A percentile compares a stretch with the other conserved stretches of the same genome.
Conservation (phyloP, 78 protist genomes). For the Dictyostelium purpureum region DNA sequence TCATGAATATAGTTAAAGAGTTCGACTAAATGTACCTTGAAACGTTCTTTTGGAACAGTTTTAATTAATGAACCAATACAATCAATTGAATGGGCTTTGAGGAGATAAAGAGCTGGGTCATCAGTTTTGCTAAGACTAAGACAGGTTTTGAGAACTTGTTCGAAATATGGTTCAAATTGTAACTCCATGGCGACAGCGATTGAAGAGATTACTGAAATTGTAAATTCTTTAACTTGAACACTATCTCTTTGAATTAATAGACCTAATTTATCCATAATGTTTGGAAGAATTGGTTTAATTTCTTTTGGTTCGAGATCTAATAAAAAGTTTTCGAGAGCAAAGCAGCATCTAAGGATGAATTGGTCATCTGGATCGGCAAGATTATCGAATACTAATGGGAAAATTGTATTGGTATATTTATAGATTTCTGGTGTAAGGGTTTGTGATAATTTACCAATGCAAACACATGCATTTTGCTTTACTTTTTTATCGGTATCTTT, state of each 20-base stretch:
- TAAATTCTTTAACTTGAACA: slow-evolving; percentile 49
- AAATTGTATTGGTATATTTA: not conserved
- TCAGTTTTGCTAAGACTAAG: not conserved
- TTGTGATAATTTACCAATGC: slow-evolving; percentile 43
- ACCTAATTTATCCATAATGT: slow-evolving; percentile 20
- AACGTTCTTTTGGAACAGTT: slow-evolving; percentile 50
- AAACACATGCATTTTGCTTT: slow-evolving; percentile 36
- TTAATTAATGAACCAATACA: slow-evolving; percentile 21
- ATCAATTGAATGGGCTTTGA: slow-evolving; percentile 26
- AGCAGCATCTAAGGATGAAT: slow-evolving; percentile 54
- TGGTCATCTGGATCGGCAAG: slow-evolving; percentile 57
- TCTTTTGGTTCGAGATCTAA: slow-evolving; percentile 10
- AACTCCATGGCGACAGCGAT: slow-evolving; percentile 34
- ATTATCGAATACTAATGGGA: slow-evolving; percentile 61
- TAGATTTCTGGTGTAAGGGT: slow-evolving; percentile 65
- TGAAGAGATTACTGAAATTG: slow-evolving; percentile 19
- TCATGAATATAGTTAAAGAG: not conserved
- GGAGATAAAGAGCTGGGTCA: not conserved
- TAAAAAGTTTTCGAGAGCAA: slow-evolving; percentile 48
- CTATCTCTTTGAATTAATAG: slow-evolving; percentile 11
- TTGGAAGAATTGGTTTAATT: slow-evolving; percentile 22
- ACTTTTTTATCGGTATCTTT: slow-evolving; percentile 7
- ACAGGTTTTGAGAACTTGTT: not conserved
- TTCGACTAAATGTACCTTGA: not conserved
- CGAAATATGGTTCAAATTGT: slow-evolving; percentile 53